Evolutionary conservation across 2,329 filamentous ascomycete species (phyloP).

Genomic region (Claviceps spartinae): DNA sequence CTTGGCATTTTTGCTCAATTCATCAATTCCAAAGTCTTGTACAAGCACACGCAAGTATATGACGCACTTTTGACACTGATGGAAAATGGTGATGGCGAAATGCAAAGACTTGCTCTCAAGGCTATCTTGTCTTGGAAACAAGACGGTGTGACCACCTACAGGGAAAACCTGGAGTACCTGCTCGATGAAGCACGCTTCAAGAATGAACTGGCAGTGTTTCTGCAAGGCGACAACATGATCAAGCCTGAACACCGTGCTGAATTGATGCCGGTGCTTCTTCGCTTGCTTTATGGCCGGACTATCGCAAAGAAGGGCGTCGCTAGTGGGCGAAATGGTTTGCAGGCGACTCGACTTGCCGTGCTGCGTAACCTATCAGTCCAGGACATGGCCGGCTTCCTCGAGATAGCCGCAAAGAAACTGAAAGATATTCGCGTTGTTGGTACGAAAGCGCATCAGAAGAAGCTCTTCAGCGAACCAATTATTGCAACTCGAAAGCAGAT

Average conservation of each 20-base stretch:
- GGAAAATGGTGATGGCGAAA: constrained; percentile 77
- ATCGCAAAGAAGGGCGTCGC: constrained; percentile 68
- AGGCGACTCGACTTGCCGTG: constrained; percentile 67
- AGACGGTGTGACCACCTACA: constrained; percentile 58
- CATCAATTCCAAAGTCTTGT: constrained; percentile 73
- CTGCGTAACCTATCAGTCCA: constrained; percentile 62
- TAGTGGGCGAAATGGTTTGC: constrained; percentile 67
- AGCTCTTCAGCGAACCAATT: constrained; percentile 42
- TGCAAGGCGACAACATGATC: constrained; percentile 63
- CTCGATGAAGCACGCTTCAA: constrained; percentile 86
- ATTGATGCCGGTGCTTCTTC: constrained; percentile 74
- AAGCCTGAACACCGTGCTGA: constrained; percentile 56
- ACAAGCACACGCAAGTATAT: constrained; percentile 63
- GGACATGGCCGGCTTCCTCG: constrained; percentile 69
- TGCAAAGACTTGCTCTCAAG: constrained; percentile 75
- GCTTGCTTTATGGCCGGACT: constrained; percentile 78
- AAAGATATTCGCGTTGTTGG: constrained; percentile 45
- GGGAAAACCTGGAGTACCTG: constrained; percentile 73
- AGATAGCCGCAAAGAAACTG: constrained; percentile 65
- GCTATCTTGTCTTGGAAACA: constrained; percentile 84
- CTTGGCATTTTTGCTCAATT: constrained; percentile 75
- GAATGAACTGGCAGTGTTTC: constrained; percentile 81
- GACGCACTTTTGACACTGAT: constrained; percentile 60
- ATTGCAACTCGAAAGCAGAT: constrained; percentile 66
- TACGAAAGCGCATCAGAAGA: constrained; percentile 31